Evolutionary conservation across 1,284 basidiomycete species (phyloP).

Genomic region (Trametes versicolor): DNA sequence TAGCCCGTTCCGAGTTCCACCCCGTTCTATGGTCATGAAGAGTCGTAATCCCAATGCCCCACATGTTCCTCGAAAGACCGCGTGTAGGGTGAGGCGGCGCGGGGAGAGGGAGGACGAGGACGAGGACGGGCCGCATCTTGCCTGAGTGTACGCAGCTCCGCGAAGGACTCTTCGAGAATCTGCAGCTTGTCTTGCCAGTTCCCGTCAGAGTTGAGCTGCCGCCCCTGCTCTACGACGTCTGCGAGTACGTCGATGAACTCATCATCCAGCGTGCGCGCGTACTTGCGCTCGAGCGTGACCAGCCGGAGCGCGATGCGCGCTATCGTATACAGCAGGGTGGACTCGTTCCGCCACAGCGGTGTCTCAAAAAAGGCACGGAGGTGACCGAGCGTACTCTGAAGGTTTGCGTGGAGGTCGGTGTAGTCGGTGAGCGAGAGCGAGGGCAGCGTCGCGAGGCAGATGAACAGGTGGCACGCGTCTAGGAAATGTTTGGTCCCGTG

Average conservation of each 20-base stretch:
- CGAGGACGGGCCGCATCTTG: background rate
- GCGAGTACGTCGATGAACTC: constrained; percentile 25
- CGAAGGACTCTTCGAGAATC: constrained; percentile 23
- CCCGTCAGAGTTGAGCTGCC: constrained; percentile 22
- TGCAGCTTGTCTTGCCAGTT: constrained; percentile 35
- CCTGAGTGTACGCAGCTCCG: constrained; percentile 19
- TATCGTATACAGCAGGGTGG: constrained; percentile 24
- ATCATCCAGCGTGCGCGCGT: constrained; percentile 19
- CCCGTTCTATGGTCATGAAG: background rate
- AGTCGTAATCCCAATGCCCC: background rate
- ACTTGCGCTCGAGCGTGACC: constrained; percentile 25
- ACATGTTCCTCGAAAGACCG: background rate
- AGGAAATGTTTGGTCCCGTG: constrained; percentile 28
- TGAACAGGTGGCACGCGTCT: constrained; percentile 33
- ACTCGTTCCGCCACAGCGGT: constrained; percentile 28
- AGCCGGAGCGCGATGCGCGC: constrained; percentile 32
- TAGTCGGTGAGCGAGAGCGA: constrained; percentile 8
- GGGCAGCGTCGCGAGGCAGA: constrained; percentile 29
- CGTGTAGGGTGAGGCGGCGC: background rate
- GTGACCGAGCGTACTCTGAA: constrained; percentile 26
- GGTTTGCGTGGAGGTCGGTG: constrained; percentile 4
- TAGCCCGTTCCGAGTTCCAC: no score
- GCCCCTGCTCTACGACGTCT: constrained; percentile 24
- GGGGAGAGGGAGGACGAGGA: background rate
- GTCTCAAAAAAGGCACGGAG: constrained; percentile 29